These are phyloP conservation scores for Hydrangea macrophylla DNA, from an alignment of 148 eudicot genomes.

Conservation along the genomic window DNA sequence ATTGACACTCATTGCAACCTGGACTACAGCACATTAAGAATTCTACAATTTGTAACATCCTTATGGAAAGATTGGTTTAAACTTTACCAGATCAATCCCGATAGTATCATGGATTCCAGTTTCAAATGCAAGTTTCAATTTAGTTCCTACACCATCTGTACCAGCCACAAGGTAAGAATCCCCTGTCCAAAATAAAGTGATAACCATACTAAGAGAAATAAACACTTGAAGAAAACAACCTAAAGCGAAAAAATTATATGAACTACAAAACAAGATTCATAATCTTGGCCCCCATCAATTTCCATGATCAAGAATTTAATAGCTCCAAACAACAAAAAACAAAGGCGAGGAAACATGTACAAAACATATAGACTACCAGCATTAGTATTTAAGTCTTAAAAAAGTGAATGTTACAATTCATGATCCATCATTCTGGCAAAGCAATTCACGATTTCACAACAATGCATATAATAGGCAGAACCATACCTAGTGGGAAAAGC, in stretches of 20 bases:
- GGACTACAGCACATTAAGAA: constrained; percentile 13
- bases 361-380: too few species aligned
- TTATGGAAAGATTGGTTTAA: background rate
- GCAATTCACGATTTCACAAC: too few species aligned
- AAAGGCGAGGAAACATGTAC: background rate
- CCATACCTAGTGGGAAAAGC: constrained; percentile 67
- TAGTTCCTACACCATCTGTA: constrained; percentile 98
- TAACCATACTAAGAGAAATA: background rate
- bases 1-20: constrained; percentile 99
- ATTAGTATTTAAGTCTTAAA: too few species aligned
- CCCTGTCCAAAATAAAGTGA: constrained; percentile 37
- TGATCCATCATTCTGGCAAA: too few species aligned
- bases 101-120: constrained; percentile 91
- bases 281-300: too few species aligned
- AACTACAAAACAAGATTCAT: too few species aligned
- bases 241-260: too few species aligned
- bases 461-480: background rate
- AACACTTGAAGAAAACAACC: background rate
- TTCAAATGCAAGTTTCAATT: constrained; percentile 91
- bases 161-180: constrained; percentile 96
- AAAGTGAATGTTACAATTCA: too few species aligned
- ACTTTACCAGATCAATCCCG: constrained; percentile 84
- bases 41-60: background rate
- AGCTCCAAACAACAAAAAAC: background rate
- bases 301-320: background rate